Percentiles rank a stretch among this genome's conserved stretches.
phyloP scores from a whole-genome alignment of 306 rosid genomes.

The Psophocarpus tetragonolobus region DNA sequence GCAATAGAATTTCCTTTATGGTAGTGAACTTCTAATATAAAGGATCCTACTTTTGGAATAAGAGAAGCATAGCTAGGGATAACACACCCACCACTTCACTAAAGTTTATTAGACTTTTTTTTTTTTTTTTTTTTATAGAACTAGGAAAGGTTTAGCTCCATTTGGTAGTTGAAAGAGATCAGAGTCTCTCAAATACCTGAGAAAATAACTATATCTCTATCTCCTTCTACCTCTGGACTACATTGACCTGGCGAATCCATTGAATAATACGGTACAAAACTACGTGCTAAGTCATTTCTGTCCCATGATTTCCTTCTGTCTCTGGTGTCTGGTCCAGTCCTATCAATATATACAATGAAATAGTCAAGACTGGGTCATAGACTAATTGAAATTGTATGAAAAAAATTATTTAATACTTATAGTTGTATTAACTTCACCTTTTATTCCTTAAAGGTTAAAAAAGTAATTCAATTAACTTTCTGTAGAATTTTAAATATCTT shows the following conservation, averaged over 20 bases:
- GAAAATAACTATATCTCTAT: background rate
- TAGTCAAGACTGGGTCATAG: background rate
- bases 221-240: background rate
- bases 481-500: too few species aligned
- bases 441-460: too few species aligned
- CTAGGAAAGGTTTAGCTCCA: background rate
- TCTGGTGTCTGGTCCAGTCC: background rate
- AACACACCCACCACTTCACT: background rate
- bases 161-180: background rate
- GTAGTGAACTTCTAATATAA: background rate
- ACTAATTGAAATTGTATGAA: background rate
- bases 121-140: too few species aligned
- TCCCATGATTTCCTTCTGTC: background rate
- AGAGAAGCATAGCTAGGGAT: background rate
- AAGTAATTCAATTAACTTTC: too few species aligned
- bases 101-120: background rate
- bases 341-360: constrained; percentile 3
- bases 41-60: background rate
- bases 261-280: background rate
- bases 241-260: background rate
- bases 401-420: too few species aligned
- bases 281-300: background rate
- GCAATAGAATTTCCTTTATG: constrained; percentile 5
- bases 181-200: background rate
- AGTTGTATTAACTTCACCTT: too few species aligned